A percentile compares a stretch with the other conserved stretches of the same genome.
Evolutionary conservation across 2,329 filamentous ascomycete genomes (phyloP).

Genomic region (Paracamarosporium sp.): DNA sequence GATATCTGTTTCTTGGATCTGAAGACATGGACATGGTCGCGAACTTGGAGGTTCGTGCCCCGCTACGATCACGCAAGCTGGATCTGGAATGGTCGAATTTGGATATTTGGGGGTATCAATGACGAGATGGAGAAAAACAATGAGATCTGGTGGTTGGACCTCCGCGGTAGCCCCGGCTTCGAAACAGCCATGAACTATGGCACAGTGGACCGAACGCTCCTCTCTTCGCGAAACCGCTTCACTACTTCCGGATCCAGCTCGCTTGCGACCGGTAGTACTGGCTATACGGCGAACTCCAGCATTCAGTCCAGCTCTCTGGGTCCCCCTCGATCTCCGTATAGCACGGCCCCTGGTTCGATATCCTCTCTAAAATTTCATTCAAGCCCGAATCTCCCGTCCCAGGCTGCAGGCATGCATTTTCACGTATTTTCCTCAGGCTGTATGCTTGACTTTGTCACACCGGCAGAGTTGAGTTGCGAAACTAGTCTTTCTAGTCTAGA

Average conservation of each 20-base stretch:
- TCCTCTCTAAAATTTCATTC: conserved; percentile 90
- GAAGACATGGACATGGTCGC: conserved; percentile 97
- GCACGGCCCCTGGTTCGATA: conserved; percentile 81
- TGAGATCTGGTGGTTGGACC: conserved; percentile 96
- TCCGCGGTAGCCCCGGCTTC: conserved; percentile 88
- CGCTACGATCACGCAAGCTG: conserved; percentile 95
- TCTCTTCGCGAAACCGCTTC: conserved; percentile 40
- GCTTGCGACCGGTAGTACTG: conserved; percentile 48
- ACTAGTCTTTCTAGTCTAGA: conserved; percentile 92
- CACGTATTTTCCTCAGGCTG: conserved; percentile 94
- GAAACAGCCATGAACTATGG: conserved; percentile 70
- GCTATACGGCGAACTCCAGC: conserved; percentile 76
- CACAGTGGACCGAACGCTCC: conserved; percentile 52
- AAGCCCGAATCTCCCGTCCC: conserved; percentile 83
- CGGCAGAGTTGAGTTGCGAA: conserved; percentile 86
- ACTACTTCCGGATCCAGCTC: conserved; percentile 36
- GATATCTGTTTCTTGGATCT: conserved; percentile 97
- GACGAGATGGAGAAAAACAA: conserved; percentile 97
- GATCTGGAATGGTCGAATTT: conserved; percentile 90
- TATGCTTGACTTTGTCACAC: conserved; percentile 92
- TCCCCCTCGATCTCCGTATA: conserved; percentile 55
- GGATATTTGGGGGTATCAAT: conserved; percentile 94
- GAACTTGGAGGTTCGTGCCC: conserved; percentile 92
- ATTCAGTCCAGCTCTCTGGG: conserved; percentile 61
- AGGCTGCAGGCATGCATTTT: conserved; percentile 92